phyloP scores from a whole-genome alignment of 2,329 filamentous ascomycete species.

The Colletotrichum sp. region DNA sequence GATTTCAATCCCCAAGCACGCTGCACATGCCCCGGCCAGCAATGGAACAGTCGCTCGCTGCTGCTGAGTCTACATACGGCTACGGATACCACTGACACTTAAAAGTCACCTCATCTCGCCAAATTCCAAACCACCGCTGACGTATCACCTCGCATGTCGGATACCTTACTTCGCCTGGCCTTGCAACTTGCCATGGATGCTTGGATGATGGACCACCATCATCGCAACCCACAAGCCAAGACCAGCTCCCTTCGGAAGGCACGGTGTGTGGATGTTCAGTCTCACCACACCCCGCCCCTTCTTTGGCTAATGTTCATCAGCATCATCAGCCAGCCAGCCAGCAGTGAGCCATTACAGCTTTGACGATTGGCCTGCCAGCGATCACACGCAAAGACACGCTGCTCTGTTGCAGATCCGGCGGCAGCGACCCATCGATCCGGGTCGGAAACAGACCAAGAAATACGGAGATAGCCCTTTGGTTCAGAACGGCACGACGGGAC shows the following conservation, averaged over 20 bases:
- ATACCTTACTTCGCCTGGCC: neutral
- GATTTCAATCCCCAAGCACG: neutral
- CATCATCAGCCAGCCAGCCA: neutral
- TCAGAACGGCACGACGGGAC: neutral
- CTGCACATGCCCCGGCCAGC: neutral
- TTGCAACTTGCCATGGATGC: neutral
- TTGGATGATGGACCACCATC: neutral
- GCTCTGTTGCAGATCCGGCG: slow-evolving; percentile 12
- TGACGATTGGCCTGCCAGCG: neutral
- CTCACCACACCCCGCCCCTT: slow-evolving; percentile 1
- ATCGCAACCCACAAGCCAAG: neutral
- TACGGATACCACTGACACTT: neutral
- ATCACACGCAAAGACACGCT: slow-evolving; percentile 5
- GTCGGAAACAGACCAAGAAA: neutral
- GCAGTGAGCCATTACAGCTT: neutral
- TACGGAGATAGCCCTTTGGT: neutral
- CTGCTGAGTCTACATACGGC: neutral
- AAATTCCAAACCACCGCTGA: slow-evolving; percentile 2
- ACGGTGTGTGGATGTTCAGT: neutral
- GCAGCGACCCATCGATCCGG: slow-evolving; percentile 10
- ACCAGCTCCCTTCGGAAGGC: neutral
- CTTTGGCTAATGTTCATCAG: neutral
- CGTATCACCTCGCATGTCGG: neutral
- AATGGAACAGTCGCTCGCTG: neutral
- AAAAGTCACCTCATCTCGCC: slow-evolving; percentile 13